Evolutionary conservation across 768 basidiomycete species (phyloP).

Genomic region (Psilocybe sp.): DNA sequence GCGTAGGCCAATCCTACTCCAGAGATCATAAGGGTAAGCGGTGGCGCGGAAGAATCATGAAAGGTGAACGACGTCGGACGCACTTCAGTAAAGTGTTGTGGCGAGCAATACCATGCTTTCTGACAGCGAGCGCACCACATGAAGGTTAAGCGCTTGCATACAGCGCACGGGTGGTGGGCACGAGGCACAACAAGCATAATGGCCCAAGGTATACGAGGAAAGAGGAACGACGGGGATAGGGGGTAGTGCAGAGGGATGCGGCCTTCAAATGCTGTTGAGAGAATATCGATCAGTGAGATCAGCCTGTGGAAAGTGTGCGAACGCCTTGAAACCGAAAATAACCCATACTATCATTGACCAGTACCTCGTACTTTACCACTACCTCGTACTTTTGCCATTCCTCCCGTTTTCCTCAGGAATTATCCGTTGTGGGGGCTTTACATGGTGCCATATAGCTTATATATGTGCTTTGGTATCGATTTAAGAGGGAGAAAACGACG

Average conservation of each 20-base stretch:
- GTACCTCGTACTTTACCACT: no score
- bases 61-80: constrained; percentile 26
- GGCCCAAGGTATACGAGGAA: constrained; percentile 7
- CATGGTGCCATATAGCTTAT: no score
- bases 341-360: no score
- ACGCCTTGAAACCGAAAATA: constrained; percentile 17
- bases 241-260: constrained; percentile 17
- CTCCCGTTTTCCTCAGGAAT: no score
- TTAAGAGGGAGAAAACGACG: no score
- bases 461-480: no score
- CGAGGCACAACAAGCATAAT: constrained; percentile 52
- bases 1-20: constrained; percentile 75
- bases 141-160: constrained; percentile 71
- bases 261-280: constrained; percentile 28
- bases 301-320: constrained; percentile 20
- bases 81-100: constrained; percentile 73
- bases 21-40: constrained; percentile 8
- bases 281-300: constrained; percentile 15
- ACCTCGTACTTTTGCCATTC: no score
- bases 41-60: not conserved
- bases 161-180: constrained; percentile 72
- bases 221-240: constrained; percentile 17
- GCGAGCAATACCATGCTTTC: constrained; percentile 75
- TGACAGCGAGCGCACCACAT: constrained; percentile 91
- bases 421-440: no score